Percentiles rank a stretch among this genome's conserved stretches.
Conservation (phyloP, 441 rosid genomes). For the Populus trichocarpa region DNA sequence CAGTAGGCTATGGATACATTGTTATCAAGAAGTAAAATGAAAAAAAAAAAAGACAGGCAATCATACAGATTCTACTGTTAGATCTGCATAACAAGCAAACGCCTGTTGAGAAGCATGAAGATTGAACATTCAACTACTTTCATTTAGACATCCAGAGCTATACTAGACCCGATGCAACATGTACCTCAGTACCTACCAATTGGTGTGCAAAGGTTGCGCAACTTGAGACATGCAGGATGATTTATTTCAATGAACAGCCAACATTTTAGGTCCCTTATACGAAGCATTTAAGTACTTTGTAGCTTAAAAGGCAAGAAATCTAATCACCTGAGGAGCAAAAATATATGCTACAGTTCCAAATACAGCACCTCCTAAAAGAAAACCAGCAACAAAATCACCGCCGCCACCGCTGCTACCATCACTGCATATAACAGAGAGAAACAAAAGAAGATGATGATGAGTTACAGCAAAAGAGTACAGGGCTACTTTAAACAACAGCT, state of each 20-base stretch:
- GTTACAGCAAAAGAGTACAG: background rate
- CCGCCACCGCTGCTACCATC: conserved; percentile 59
- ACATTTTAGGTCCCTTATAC: background rate
- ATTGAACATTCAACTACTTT: no score
- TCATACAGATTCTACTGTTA: background rate
- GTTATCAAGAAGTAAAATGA: no score
- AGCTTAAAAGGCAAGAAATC: conserved; percentile 6
- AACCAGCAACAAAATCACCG: conserved; percentile 80
- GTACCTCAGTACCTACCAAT: no score
- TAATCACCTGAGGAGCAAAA: conserved; percentile 92
- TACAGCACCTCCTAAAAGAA: conserved; percentile 80
- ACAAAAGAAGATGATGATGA: background rate
- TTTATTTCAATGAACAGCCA: background rate
- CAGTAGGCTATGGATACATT: background rate
- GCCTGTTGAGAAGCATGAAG: background rate
- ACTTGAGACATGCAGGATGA: background rate
- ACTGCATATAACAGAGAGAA: conserved; percentile 30
- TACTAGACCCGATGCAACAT: background rate
- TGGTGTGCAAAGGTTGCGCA: background rate
- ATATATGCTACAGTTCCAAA: conserved; percentile 74
- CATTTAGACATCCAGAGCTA: background rate
- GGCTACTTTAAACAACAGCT: background rate
- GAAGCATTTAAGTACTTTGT: background rate
- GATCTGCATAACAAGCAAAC: background rate
- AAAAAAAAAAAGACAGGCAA: background rate